Base-by-base conservation (phyloP, 1,284 basidiomycete genomes). In the Ustilago sp. region DNA sequence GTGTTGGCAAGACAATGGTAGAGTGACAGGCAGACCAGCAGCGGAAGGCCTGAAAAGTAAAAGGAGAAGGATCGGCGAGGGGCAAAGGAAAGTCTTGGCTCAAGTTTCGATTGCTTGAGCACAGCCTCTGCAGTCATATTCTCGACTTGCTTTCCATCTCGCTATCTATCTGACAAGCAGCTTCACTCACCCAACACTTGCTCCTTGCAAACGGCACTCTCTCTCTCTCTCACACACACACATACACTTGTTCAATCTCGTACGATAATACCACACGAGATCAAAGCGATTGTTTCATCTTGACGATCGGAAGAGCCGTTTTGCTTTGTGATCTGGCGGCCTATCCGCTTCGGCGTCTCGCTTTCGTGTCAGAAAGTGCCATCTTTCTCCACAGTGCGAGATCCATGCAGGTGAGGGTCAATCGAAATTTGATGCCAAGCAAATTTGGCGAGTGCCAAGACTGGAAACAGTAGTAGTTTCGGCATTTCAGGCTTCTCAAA, bases 31-130 rank as follows among this genome's bases (percentile, higher is more conserved):
- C 43, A 45, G 43, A 45, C 23, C 3, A 23, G 23, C 23, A 2
- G 2, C 23, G 23, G 23, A 23, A 23, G 23, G 23, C 23, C 23
- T 23, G 23, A 23, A 23, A 23, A 23, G 23, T 23, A 56, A 63
- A 47, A 38, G 39, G 47, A 55, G 23, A 48, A 55, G 62, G 70
- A 73, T 73, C 70, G 70, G 58, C 70, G 65, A 68, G 70, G 65
- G 58, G 64, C 43, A 39, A 52, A 31, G 8, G 38, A 51, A 73
- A 61, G 65, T 73, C 70, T 73, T 73, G 70, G 70, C 70, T 64
- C 35, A 17, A 47, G 32, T 23, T 4, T n/a, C 17, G 57, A 35
- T 53, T 41, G 12, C 59, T 47, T 38, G 41, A 63, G 63, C 59
- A 71, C 68, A 62, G 63, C 68, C 56, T 43, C 23, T 61, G 13